phyloP scores from a whole-genome alignment of 2,329 filamentous ascomycete genomes.

The Phaeosphaeria sp. region DNA sequence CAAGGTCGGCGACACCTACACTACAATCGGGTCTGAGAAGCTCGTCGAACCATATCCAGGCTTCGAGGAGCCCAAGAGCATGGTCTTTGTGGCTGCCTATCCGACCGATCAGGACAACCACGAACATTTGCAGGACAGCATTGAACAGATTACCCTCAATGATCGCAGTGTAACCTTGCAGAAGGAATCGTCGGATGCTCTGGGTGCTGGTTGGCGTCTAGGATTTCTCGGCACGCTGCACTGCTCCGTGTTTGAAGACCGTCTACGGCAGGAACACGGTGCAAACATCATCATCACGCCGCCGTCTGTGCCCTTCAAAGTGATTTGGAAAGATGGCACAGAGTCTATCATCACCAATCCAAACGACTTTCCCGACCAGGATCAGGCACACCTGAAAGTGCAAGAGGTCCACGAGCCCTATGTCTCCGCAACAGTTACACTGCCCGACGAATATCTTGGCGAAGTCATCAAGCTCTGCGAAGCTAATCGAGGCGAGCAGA shows the following conservation, averaged over 20 bases:
- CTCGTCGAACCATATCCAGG: constrained; percentile 82
- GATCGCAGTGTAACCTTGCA: constrained; percentile 92
- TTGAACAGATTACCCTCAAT: constrained; percentile 91
- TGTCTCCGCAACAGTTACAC: constrained; percentile 82
- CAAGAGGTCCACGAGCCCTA: constrained; percentile 74
- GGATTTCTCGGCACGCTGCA: constrained; percentile 97
- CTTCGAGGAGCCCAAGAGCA: constrained; percentile 96
- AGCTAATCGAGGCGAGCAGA: constrained; percentile 83
- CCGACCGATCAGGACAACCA: constrained; percentile 91
- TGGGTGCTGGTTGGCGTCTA: constrained; percentile 91
- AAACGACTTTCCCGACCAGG: constrained; percentile 82
- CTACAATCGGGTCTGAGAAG: constrained; percentile 77
- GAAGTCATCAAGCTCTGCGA: constrained; percentile 96
- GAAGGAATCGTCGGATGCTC: constrained; percentile 91
- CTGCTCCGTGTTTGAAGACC: constrained; percentile 98
- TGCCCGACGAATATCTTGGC: constrained; percentile 93
- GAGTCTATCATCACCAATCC: constrained; percentile 85
- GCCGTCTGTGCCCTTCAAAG: constrained; percentile 89
- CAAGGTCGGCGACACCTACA: constrained; percentile 95
- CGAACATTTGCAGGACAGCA: constrained; percentile 87
- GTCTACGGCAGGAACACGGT: constrained; percentile 90
- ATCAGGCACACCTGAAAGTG: constrained; percentile 61
- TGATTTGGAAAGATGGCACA: constrained; percentile 78
- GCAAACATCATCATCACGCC: constrained; percentile 96
- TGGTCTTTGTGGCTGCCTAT: constrained; percentile 98